Evolutionary conservation across 805 yeast species (phyloP), one percentile per base, ranked within the genome.

Genomic region (Scheffersomyces ergatensis): DNA sequence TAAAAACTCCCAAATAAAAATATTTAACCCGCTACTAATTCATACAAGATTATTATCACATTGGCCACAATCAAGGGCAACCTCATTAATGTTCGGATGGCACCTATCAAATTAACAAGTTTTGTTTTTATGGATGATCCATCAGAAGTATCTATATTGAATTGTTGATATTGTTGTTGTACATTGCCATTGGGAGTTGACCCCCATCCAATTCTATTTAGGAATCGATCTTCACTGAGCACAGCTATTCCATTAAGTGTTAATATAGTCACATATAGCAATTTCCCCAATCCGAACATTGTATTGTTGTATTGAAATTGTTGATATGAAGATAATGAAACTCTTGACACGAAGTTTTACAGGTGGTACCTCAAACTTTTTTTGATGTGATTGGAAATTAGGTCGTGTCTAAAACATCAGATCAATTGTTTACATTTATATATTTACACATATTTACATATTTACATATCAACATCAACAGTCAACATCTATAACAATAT

Each of bases 171-270:
- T n/a, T 43, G 40, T 12, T 33, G 38, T 37, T 46, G 50, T 14
- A 30, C 21, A 17, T 40, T 20, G 2, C 31, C 13, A 29, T 47
- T 45, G 57, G 41, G 46, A 57, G 48, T 49, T 19, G 50, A 54
- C 8, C 62, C 65, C 67, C 64, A 67, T 19, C 67, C 72, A 26
- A 57, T 77, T 63, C 95, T 70, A 52, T 82, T 81, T 44, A 86
- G 67, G 53, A 86, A 86, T 43, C 95, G 67, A 53, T 86, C 93
- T 52, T 86, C 95, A 57, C 85, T 84, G 38, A 86, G 72, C 26
- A 86, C 83, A 0, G 93, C 93, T 21, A 86, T 76, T 0, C 92
- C 79, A 58, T 86, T 86, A 36, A 85, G 76, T 42, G 85, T 63
- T 29, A 86, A 68, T n/a, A 79, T 60, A 18, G 72, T 62, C 40